Evolutionary conservation across 768 basidiomycete species (phyloP).

Genomic region (Trametes cinnabarina): DNA sequence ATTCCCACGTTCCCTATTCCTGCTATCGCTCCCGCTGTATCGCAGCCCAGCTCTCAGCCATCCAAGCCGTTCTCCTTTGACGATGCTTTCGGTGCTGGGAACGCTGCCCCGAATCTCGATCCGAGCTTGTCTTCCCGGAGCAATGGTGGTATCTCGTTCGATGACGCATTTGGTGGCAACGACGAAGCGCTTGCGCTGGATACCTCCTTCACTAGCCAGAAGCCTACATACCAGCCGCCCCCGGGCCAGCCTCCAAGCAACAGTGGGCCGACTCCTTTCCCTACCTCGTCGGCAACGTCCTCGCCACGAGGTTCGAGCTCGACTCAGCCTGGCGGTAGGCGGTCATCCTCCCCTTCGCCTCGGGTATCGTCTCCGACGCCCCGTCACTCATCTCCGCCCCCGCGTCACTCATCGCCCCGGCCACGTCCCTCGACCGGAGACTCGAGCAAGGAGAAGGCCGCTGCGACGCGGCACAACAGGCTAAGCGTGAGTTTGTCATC

Average conservation of each 20-base stretch:
- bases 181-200: conserved; percentile 42
- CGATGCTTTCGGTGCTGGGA: conserved; percentile 42
- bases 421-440: conserved; percentile 55
- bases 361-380: conserved; percentile 44
- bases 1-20: conserved; percentile 6
- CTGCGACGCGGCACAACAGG: conserved; percentile 60
- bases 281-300: conserved; percentile 38
- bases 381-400: conserved; percentile 52
- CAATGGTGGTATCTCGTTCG: conserved; percentile 40
- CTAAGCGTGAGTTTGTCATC: conserved; percentile 59
- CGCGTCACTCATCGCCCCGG: conserved; percentile 54
- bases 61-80: conserved; percentile 40
- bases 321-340: conserved; percentile 16
- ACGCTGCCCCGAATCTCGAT: conserved; percentile 1
- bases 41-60: not conserved
- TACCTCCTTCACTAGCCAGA: conserved; percentile 32
- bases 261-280: conserved; percentile 32
- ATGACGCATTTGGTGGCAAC: conserved; percentile 57
- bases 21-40: no score
- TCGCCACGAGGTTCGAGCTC: conserved; percentile 38
- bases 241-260: conserved; percentile 23
- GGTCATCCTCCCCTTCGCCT: conserved; percentile 28
- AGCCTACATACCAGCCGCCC: conserved; percentile 35
- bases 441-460: conserved; percentile 56
- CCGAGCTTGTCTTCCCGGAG: conserved; percentile 12